Conservation (phyloP, 805 yeast species). For the Henningerozyma blattae region DNA sequence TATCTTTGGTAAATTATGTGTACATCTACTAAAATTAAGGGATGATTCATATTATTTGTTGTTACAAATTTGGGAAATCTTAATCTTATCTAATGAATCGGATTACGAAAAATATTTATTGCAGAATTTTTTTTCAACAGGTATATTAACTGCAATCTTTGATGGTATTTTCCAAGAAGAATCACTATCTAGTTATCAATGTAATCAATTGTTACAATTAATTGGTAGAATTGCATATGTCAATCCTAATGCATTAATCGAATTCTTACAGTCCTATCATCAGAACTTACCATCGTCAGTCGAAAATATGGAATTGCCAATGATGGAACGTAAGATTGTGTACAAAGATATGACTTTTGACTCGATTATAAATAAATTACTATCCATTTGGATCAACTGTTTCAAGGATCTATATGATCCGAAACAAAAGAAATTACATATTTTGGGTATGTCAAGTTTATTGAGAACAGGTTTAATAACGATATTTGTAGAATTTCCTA, state of each 20-base stretch:
- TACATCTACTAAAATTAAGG: conserved; percentile 47
- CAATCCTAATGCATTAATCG: conserved; percentile 23
- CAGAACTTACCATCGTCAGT: conserved; percentile 10
- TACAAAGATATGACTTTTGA: conserved; percentile 17
- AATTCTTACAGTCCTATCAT: conserved; percentile 19
- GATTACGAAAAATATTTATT: conserved; percentile 14
- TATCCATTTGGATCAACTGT: conserved; percentile 32
- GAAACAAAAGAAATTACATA: conserved; percentile 54
- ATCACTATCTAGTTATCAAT: conserved; percentile 20
- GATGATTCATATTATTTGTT: conserved; percentile 52
- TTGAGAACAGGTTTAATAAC: conserved; percentile 27
- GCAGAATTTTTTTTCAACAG: conserved; percentile 18
- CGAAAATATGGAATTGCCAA: conserved; percentile 13
- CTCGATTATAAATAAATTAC: conserved; percentile 18
- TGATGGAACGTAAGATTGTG: conserved; percentile 12
- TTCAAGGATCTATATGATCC: conserved; percentile 57
- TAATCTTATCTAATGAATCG: conserved; percentile 16
- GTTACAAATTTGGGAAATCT: conserved; percentile 28
- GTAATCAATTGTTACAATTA: conserved; percentile 25
- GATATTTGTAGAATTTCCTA: conserved; percentile 20
- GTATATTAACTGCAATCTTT: conserved; percentile 15
- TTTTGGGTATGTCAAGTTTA: conserved; percentile 48
- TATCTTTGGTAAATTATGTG: conserved; percentile 38
- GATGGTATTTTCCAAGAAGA: conserved; percentile 22
- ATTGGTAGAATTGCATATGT: conserved; percentile 27